Evolutionary conservation across 192 early-diverging fungal genomes (phyloP), one percentile per base, ranked within the genome.

Genomic region (Diversispora eburnea): DNA sequence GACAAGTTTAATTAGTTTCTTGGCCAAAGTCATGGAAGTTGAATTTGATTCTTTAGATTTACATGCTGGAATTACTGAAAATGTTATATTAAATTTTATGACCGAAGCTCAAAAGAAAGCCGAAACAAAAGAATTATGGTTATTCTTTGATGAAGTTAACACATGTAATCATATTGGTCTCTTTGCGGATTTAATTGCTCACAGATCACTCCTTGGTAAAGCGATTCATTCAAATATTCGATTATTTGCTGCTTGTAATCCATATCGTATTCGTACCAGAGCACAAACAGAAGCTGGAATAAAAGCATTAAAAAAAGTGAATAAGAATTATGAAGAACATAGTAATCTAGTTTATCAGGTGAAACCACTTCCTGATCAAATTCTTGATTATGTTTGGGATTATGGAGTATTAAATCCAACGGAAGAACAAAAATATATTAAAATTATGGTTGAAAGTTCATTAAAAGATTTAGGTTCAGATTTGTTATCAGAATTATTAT

Each of bases 61-160:
- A 33, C 72, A 74, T 68, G 72, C 72, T 41, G 72, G 72, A 7
- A 19, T 74, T 39, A 67, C 63, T 10, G 64, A 74, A 48, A 43
- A 67, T 5, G 15, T 5, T 33, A 74, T 74, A 12, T 10, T 48
- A 9, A 1, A 49, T 19, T 74, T 74, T 39, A 74, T 74, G 58
- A 3, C 9, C 4, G 46, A 61, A 12, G 67, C 62, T 13, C 25
- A 52, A 49, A 8, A 64, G 5, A 42, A 66, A 67, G 72, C 72
- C 42, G 52, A 25, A 8, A 49, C 17, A 12, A 33, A 19, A 15
- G 72, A 74, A 54, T 22, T 74, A 51, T 74, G 72, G 72, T 41
- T 74, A 67, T 74, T 74, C 22, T 74, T 74, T 25, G 72, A 74
- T 57, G 72, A 74, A 48, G 52, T 74, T 6, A 74, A 74, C n/a